A percentile compares a stretch with the other conserved stretches of the same genome.
Conservation (phyloP, 371 early-diverging fungal genomes). For the Smittium mucronatum region DNA sequence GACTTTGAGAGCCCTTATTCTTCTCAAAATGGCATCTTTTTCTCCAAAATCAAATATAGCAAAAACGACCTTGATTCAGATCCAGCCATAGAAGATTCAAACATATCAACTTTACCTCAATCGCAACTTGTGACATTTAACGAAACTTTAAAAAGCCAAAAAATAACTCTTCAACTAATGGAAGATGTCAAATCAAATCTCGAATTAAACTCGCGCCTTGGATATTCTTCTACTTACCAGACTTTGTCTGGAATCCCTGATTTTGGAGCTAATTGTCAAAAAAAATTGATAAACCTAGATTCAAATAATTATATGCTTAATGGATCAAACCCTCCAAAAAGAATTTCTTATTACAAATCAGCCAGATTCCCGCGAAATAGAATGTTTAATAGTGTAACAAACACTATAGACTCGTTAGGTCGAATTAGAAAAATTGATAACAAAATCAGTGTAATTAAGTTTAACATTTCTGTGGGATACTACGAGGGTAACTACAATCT, state of each 20-base stretch:
- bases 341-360: conserved; percentile 33
- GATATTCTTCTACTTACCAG: neutral
- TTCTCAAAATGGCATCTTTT: neutral
- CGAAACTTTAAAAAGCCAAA: neutral
- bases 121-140: neutral
- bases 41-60: neutral
- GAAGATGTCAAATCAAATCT: neutral
- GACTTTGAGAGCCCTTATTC: neutral
- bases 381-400: conserved; percentile 41
- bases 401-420: conserved; percentile 44
- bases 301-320: neutral
- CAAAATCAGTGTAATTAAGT: conserved; percentile 55
- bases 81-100: neutral
- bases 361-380: conserved; percentile 47
- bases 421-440: conserved; percentile 55
- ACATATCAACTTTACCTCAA: neutral
- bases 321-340: neutral
- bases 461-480: conserved; percentile 42
- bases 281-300: neutral
- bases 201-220: neutral
- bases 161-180: neutral
- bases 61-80: neutral
- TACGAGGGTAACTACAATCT: neutral
- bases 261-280: neutral
- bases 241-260: neutral